phyloP scores from a whole-genome alignment of 352 stramenopile species.

The Pythium volutum region DNA sequence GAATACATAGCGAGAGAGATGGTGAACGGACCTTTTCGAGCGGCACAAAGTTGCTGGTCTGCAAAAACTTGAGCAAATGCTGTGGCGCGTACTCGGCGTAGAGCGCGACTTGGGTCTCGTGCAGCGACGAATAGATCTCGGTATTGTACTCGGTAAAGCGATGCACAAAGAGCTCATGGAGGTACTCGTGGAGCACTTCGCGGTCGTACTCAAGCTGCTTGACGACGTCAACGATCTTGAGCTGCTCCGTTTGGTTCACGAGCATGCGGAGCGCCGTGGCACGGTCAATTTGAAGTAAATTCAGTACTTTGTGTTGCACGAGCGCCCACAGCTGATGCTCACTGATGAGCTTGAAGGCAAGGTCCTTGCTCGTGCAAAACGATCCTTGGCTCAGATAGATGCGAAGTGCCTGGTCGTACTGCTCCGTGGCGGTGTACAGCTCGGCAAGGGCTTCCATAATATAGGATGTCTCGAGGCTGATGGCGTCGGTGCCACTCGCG shows the following conservation, averaged over 20 bases:
- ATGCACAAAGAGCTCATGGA: conserved; percentile 74
- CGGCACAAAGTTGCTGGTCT: conserved; percentile 79
- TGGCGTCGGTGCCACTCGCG: conserved; percentile 33
- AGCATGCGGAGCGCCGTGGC: conserved; percentile 69
- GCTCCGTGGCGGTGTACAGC: conserved; percentile 76
- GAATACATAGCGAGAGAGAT: neutral
- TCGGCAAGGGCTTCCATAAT: conserved; percentile 80
- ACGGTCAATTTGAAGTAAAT: conserved; percentile 78
- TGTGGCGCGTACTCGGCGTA: conserved; percentile 66
- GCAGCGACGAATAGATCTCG: conserved; percentile 64
- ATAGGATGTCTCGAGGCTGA: conserved; percentile 80
- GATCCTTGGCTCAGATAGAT: conserved; percentile 84
- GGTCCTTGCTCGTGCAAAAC: conserved; percentile 85
- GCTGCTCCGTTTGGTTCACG: conserved; percentile 75
- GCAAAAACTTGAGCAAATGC: conserved; percentile 72
- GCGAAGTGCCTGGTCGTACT: conserved; percentile 78
- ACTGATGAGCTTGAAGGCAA: conserved; percentile 80
- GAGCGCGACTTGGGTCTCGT: conserved; percentile 72
- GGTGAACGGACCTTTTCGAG: conserved; percentile 61
- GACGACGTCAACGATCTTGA: conserved; percentile 75
- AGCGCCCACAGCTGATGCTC: conserved; percentile 81
- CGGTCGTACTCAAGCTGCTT: conserved; percentile 68
- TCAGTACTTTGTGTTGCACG: conserved; percentile 74
- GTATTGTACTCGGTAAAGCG: conserved; percentile 75
- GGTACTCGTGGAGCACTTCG: conserved; percentile 67